A percentile compares a stretch with the other conserved stretches of the same genome.
Conservation (phyloP, 805 yeast genomes). For the Wickerhamiella australiensis region DNA sequence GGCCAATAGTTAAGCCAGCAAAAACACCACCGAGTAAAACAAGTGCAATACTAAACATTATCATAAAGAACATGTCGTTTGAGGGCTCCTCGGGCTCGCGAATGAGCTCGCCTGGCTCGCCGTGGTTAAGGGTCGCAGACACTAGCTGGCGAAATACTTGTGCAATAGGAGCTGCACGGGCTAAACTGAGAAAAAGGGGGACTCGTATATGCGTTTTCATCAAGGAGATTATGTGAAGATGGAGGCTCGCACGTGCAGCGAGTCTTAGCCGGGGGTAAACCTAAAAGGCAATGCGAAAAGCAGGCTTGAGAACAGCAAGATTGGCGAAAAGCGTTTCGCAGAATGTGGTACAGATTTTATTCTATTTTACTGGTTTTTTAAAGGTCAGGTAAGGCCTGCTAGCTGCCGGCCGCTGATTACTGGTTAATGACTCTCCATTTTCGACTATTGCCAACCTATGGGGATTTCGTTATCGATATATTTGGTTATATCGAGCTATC, state of each 20-base stretch:
- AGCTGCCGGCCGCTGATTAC: no score
- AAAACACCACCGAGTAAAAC: conserved; percentile 32
- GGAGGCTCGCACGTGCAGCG: conserved; percentile 2
- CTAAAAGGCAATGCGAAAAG: no score
- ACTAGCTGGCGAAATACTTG: conserved; percentile 9
- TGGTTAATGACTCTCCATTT: no score
- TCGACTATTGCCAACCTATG: no score
- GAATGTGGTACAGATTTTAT: no score
- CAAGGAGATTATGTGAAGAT: conserved; percentile 1
- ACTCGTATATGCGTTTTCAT: conserved; percentile 12
- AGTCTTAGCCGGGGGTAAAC: not conserved
- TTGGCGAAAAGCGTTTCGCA: not conserved
- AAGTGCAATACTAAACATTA: conserved; percentile 24
- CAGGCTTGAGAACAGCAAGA: not conserved
- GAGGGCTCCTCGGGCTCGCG: not conserved
- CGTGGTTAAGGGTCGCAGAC: not conserved
- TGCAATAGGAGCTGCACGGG: conserved; percentile 10
- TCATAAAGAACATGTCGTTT: conserved; percentile 11
- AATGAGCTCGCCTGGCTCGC: not conserved
- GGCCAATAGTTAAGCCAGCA: conserved; percentile 64
- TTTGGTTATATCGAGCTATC: no score
- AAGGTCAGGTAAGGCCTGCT: no score
- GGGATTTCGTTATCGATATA: no score
- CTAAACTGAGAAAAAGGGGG: not conserved
- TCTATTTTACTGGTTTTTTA: no score